Conservation (phyloP, 176 grass and related monocot genomes). For the sorghum (Sorghum bicolor) region DNA sequence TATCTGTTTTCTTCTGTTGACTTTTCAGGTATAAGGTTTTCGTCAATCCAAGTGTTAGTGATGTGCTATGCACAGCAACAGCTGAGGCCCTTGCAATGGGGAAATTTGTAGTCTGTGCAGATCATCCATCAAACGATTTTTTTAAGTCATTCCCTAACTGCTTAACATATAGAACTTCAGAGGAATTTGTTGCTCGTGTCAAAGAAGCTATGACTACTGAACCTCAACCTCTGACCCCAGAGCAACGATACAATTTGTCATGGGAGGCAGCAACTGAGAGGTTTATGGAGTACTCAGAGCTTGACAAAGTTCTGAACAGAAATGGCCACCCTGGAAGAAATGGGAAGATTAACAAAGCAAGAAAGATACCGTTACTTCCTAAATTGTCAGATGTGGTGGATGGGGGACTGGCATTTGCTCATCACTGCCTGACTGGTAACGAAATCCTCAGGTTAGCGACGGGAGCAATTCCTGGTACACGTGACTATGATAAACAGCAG, state of each 20-base stretch:
- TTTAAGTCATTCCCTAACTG: constrained; percentile 96
- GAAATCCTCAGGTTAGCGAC: constrained; percentile 74
- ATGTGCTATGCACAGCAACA: constrained; percentile 90
- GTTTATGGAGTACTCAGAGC: constrained; percentile 83
- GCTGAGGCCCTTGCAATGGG: constrained; percentile 95
- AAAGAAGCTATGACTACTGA: constrained; percentile 70
- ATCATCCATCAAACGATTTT: constrained; percentile 93
- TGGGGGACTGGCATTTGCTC: constrained; percentile 72
- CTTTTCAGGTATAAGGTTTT: constrained; percentile 88
- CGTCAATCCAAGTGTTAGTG: constrained; percentile 85
- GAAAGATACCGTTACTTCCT: constrained; percentile 46
- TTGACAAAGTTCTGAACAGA: constrained; percentile 66
- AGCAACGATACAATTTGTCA: constrained; percentile 75
- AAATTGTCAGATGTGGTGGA: constrained; percentile 60
- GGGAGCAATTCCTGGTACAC: constrained; percentile 78
- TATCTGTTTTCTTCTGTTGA: constrained; percentile 15
- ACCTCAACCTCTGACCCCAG: constrained; percentile 68
- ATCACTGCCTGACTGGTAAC: constrained; percentile 75
- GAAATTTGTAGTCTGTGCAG: constrained; percentile 91
- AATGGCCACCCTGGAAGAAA: constrained; percentile 2
- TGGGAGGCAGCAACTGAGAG: constrained; percentile 91
- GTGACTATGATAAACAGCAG: constrained; percentile 71
- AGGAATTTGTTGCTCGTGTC: constrained; percentile 69
- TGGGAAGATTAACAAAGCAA: constrained; percentile 28
- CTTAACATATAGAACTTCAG: constrained; percentile 75